These are phyloP conservation scores for Kalaharituber pfeilii DNA, from an alignment of 2,329 filamentous ascomycete genomes.

Conservation along the genomic window DNA sequence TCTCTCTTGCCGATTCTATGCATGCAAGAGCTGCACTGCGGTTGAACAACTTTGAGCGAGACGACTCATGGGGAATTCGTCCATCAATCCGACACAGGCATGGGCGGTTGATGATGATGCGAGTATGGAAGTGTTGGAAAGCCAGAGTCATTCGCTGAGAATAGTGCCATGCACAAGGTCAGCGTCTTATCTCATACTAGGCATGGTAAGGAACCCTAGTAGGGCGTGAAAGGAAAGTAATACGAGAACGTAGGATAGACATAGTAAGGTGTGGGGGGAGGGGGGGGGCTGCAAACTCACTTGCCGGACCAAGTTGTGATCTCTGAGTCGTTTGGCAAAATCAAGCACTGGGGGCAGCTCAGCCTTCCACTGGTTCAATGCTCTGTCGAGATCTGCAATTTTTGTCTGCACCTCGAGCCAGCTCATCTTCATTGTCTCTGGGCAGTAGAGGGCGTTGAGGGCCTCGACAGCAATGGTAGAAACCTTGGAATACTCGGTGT, in stretches of 20 bases:
- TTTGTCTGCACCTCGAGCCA: slow-evolving; percentile 21
- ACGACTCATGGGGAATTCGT: slow-evolving; percentile 13
- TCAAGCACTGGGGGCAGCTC: slow-evolving; percentile 14
- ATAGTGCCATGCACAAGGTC: too few relatives aligned
- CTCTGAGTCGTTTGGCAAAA: slow-evolving; percentile 11
- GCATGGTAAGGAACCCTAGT: too few relatives aligned
- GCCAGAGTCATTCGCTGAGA: slow-evolving; percentile 16
- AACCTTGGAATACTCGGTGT: slow-evolving; percentile 21
- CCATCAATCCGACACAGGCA: slow-evolving; percentile 20
- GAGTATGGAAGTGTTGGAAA: slow-evolving; percentile 21
- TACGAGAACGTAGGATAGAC: too few relatives aligned
- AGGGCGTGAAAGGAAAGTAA: not conserved
- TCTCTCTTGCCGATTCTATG: slow-evolving; percentile 21
- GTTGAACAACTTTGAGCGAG: slow-evolving; percentile 21
- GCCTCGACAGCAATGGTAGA: slow-evolving; percentile 18
- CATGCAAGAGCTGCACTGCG: slow-evolving; percentile 20
- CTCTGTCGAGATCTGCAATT: slow-evolving; percentile 16
- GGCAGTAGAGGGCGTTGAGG: slow-evolving; percentile 20
- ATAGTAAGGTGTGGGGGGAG: too few relatives aligned
- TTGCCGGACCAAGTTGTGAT: slow-evolving; percentile 12
- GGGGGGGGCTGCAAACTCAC: slow-evolving; percentile 2
- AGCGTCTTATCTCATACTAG: too few relatives aligned
- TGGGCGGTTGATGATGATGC: slow-evolving; percentile 22
- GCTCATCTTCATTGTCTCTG: slow-evolving; percentile 19
- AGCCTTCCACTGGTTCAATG: slow-evolving; percentile 15